A percentile compares a stretch with the other conserved stretches of the same genome.
Evolutionary conservation across 1,284 basidiomycete genomes (phyloP).

Genomic region (Melampsora occidentalis): DNA sequence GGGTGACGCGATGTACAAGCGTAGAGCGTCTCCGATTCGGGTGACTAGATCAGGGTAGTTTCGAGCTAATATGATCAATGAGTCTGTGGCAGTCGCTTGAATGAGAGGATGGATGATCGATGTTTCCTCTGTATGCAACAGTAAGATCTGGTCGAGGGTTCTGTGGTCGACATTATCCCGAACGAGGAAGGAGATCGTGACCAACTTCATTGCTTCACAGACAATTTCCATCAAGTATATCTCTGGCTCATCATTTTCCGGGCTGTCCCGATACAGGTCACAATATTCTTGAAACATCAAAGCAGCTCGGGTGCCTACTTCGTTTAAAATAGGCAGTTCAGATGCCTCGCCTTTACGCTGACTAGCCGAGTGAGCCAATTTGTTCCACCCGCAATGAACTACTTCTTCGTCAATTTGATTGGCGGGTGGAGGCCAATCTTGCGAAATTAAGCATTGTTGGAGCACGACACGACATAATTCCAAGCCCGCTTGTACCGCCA

Average conservation of each 20-base stretch:
- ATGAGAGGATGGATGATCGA: conserved; percentile 30
- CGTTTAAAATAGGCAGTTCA: not conserved
- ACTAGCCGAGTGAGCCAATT: conserved; percentile 15
- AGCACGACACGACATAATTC: conserved; percentile 32
- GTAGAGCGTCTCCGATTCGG: conserved; percentile 23
- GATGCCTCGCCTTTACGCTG: conserved; percentile 7
- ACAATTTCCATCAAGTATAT: conserved; percentile 29
- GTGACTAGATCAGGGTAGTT: conserved; percentile 34
- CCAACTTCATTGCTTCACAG: conserved; percentile 40
- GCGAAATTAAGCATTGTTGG: conserved; percentile 30
- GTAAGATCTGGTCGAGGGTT: conserved; percentile 25
- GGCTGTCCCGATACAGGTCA: conserved; percentile 17
- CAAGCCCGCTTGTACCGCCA: conserved; percentile 27
- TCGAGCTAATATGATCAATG: conserved; percentile 33
- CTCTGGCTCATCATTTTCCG: conserved; percentile 6
- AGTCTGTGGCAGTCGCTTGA: conserved; percentile 31
- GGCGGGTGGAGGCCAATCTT: conserved; percentile 10
- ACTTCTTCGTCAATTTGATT: not conserved
- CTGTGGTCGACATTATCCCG: conserved; percentile 22
- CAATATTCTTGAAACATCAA: conserved; percentile 36
- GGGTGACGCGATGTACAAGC: conserved; percentile 24
- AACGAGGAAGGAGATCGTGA: conserved; percentile 15
- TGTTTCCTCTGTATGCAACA: conserved; percentile 29
- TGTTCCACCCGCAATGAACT: conserved; percentile 16
- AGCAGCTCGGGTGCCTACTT: conserved; percentile 8